Base-by-base conservation (phyloP, 345 rosid genomes). In the Rhodamnia argentea region DNA sequence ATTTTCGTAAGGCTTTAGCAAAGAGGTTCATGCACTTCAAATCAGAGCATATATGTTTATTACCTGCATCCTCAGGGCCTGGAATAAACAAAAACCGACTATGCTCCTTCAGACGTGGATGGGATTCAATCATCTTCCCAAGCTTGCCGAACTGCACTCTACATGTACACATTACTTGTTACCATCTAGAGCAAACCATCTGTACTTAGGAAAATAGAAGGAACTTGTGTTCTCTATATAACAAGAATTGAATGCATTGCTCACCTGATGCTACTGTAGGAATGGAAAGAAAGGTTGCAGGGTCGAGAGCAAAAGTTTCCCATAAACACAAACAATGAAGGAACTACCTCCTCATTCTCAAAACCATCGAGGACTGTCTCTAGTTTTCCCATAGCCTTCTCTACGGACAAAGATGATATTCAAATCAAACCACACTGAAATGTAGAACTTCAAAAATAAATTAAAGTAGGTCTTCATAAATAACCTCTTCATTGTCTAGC, bases 271-370 rank as follows among this genome's bases (percentile, higher is more conserved):
- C 85, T 92, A 87, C 95, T 90, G 86, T 91, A 96, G 47, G 99
- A 94, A 90, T 92, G 91, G 87, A 93, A 97, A 50, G 98, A 86
- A 86, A 95, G 93, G 89, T 94, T 95, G 91, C 96, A 97, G 29
- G 98, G 96, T 87, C 32, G 93, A 85, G 97, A 96, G 88, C 94
- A 95, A 85, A 96, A 95, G 82, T 97, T 93, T 50, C 99, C 99
- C 99, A 97, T 96, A 87, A 97, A 95, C 82, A 97, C 98, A 92
- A 97, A 96, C 81, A 97, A 92, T 53, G 99, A 94, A 82, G 99
- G 99, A 87, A 95, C 96, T 47, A 93, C 93, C 90, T 92, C 96
- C 90, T 90, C 93, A 82, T 85, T 89, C 92, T 94, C 98, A 90
- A 92, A 97, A 85, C 99, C 98, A 89, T 92, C 82, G 53, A 97